Evolutionary conservation across 805 yeast genomes (phyloP), one percentile per base, ranked within the genome.

Genomic region (Pichia scutulata): DNA sequence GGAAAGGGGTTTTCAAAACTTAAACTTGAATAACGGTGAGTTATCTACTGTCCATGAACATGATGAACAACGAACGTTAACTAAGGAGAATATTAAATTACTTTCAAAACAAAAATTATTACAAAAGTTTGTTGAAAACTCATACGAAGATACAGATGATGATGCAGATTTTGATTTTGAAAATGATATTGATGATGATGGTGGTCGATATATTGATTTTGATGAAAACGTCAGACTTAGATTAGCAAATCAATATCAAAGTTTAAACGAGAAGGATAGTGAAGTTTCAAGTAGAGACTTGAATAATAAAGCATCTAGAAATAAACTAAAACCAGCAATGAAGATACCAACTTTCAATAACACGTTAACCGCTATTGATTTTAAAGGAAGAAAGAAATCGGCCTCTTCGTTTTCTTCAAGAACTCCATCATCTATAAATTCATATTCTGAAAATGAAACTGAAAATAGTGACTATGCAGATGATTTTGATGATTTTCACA

Each of bases 401-500:
- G 36, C 58, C 9, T 62, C 67, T 4, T 62, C 68, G 0, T 52
- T 51, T 10, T 62, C 66, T 5, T 58, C 64, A 3, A 45, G 50
- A 19, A 54, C 41, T 7, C 51, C 56, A 21, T 48, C 54, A 7
- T 49, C 52, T 7, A 14, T 53, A 2, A 41, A 54, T 23, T 56
- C 62, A 18, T 57, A 50, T 39, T 49, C 61, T 25, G 67, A 64
- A 44, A 60, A 61, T 39, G 68, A 62, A n/a, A 58, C 67, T 0
- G 68, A 64, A 24, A 61, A 64, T 44, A 64, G 67, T 50, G 69
- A 65, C 44, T 65, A 64, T 41, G 64, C 61, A 1, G 62, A 57
- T 12, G 67, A 64, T 40, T 61, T 57, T 47, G 62, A 56, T 21
- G 60, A 55, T 19, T 46, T 57, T 24, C 57, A 52, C 21, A 46